A percentile compares a stretch with the other conserved stretches of the same genome.
Evolutionary conservation across 441 rosid species (phyloP).

Genomic region (Melastoma candidum): DNA sequence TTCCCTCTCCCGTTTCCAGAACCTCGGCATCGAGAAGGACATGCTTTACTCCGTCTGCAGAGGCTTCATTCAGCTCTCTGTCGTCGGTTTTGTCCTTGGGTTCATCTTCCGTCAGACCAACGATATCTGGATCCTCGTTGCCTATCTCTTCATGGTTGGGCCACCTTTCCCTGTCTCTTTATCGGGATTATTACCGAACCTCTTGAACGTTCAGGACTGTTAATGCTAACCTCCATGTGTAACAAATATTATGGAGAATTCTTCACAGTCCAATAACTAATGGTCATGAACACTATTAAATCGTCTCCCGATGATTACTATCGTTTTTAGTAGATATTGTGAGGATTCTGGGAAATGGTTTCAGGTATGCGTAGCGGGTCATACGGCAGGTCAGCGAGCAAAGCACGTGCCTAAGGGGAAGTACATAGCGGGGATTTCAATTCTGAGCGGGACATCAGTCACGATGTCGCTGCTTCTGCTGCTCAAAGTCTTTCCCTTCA

Average conservation of each 20-base stretch:
- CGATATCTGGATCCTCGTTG: conserved; percentile 56
- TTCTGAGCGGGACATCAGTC: conserved; percentile 53
- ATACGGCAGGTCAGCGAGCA: conserved; percentile 81
- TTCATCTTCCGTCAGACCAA: conserved; percentile 55
- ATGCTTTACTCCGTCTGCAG: conserved; percentile 63
- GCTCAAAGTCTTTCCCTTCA: conserved; percentile 75
- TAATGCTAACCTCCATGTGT: too few species aligned
- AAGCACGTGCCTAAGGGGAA: conserved; percentile 69
- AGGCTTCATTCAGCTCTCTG: conserved; percentile 71
- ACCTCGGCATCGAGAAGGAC: conserved; percentile 57
- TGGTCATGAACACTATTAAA: too few species aligned
- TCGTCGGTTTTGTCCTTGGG: conserved; percentile 80
- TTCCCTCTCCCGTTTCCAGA: conserved; percentile 41
- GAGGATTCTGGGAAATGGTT: not conserved
- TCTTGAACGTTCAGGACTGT: too few species aligned
- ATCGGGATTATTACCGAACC: too few species aligned
- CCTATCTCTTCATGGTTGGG: conserved; percentile 72
- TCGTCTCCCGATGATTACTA: too few species aligned
- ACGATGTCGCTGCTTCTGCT: conserved; percentile 62
- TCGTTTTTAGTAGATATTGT: too few species aligned
- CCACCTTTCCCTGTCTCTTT: too few species aligned
- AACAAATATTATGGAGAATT: too few species aligned
- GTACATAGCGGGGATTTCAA: conserved; percentile 69
- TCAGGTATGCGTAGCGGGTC: conserved; percentile 70
- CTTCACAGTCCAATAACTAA: too few species aligned